phyloP scores from a whole-genome alignment of 208 protist genomes.

The Leishmania gerbilli region DNA sequence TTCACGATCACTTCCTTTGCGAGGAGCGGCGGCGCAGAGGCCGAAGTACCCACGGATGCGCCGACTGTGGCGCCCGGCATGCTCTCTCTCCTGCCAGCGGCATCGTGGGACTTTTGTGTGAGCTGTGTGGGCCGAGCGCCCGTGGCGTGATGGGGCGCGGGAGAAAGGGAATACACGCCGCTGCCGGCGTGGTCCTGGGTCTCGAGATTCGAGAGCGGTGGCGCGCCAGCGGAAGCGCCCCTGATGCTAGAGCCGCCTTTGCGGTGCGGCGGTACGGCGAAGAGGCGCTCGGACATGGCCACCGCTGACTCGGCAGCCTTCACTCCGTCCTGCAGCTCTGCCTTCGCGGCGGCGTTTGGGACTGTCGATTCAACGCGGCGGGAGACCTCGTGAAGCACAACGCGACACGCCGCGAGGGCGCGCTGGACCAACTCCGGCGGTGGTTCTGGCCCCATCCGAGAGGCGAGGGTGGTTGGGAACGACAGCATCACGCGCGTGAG shows the following conservation, averaged over 20 bases:
- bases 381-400: slow-evolving; percentile 30
- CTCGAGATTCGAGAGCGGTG: neutral
- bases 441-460: neutral
- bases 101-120: neutral
- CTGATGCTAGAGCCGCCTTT: neutral
- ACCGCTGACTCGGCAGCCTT: slow-evolving; percentile 29
- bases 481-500: neutral
- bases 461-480: slow-evolving; percentile 8
- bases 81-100: neutral
- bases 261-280: slow-evolving; percentile 4
- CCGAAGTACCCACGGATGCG: neutral
- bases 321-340: slow-evolving; percentile 39
- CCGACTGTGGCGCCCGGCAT: neutral
- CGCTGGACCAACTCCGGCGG: slow-evolving; percentile 9
- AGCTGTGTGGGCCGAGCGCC: neutral
- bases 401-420: slow-evolving; percentile 24
- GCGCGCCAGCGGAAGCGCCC: neutral
- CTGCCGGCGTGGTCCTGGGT: neutral
- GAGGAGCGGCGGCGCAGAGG: slow-evolving; percentile 5
- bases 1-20: neutral
- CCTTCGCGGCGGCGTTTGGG: slow-evolving; percentile 22
- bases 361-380: slow-evolving; percentile 28
- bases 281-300: neutral
- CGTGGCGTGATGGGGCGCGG: neutral
- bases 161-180: neutral